Conservation (phyloP, 495 filamentous ascomycete species). For the Geoglossum glabrum region DNA sequence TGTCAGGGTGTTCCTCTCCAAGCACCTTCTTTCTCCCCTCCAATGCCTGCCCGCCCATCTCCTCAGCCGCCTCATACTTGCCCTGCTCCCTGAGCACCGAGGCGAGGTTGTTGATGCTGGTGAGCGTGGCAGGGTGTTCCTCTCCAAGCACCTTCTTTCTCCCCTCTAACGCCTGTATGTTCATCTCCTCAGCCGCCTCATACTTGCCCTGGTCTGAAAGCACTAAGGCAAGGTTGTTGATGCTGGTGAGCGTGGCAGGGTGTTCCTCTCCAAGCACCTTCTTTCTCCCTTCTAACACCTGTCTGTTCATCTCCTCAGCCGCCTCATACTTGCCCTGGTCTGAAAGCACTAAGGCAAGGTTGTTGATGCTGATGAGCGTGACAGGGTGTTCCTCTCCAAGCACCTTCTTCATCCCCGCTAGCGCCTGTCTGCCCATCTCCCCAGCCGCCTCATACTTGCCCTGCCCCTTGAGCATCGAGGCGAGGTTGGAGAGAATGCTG, state of each 20-base stretch:
- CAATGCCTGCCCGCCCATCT: neutral
- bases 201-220: neutral
- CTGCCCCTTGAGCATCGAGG: neutral
- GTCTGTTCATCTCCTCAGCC: slow-evolving; percentile 2
- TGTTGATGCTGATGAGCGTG: neutral
- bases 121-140: neutral
- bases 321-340: neutral
- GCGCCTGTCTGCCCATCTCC: neutral
- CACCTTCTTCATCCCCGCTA: neutral
- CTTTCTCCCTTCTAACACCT: slow-evolving; percentile 2
- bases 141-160: neutral
- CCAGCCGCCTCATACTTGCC: neutral
- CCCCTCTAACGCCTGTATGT: neutral
- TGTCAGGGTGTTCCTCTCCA: neutral
- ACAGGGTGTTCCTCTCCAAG: neutral
- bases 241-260: neutral
- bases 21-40: neutral
- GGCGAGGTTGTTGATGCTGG: neutral
- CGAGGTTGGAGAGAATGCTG: neutral
- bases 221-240: neutral
- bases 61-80: neutral
- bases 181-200: neutral
- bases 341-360: neutral
- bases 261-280: slow-evolving; percentile 4
- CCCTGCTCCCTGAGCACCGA: neutral